Percentiles rank a stretch among this genome's conserved stretches.
Conservation (phyloP, 2,329 filamentous ascomycete genomes). For the Xylogone sp. region DNA sequence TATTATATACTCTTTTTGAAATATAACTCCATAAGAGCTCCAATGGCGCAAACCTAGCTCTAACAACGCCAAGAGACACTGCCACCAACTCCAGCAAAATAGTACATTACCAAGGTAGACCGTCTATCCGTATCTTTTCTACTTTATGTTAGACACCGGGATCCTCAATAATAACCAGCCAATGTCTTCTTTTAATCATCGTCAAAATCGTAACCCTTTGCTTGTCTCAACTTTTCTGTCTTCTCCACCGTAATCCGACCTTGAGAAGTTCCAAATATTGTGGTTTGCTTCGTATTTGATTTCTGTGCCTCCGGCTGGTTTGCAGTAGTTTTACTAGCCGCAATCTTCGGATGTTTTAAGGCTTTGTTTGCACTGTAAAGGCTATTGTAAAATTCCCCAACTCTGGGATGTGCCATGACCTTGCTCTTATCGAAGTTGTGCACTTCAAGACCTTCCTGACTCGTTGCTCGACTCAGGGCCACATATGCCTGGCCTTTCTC, state of each 20-base stretch:
- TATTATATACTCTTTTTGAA: not conserved
- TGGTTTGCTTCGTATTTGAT: not conserved
- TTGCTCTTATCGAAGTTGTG: constrained; percentile 83
- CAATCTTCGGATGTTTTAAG: constrained; percentile 25
- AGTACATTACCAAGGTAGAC: not conserved
- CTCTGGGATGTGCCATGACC: constrained; percentile 89
- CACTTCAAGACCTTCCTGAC: constrained; percentile 82
- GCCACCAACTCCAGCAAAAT: not conserved
- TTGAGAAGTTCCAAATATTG: not conserved
- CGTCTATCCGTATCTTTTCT: not conserved
- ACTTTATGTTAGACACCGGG: not conserved
- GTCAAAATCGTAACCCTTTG: constrained; percentile 25
- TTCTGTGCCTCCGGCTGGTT: not conserved
- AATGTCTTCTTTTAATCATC: constrained; percentile 48
- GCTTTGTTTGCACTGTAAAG: constrained; percentile 68
- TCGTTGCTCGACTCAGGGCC: constrained; percentile 87
- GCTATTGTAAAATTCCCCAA: constrained; percentile 80
- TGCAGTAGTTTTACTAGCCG: constrained; percentile 1
- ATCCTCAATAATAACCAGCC: constrained; percentile 38
- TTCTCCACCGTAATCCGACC: constrained; percentile 24
- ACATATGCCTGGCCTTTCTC: constrained; percentile 98
- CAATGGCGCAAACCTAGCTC: not conserved
- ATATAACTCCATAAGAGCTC: not conserved
- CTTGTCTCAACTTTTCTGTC: constrained; percentile 1
- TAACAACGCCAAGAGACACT: not conserved